These are phyloP conservation scores for Saussurea involucrata DNA, from an alignment of 129 eudicot genomes.

Conservation along the genomic window DNA sequence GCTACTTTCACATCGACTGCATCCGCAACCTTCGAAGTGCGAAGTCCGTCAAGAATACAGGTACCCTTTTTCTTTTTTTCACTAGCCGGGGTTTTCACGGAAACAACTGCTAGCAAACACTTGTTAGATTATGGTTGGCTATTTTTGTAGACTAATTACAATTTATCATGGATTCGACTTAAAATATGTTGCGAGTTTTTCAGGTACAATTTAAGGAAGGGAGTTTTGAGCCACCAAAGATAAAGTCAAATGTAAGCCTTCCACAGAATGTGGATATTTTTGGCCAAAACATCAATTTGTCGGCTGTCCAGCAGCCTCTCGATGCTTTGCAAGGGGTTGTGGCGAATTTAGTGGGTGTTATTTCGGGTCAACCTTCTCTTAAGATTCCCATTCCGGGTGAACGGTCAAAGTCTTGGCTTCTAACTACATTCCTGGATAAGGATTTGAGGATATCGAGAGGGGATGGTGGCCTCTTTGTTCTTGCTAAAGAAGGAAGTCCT, in stretches of 20 bases:
- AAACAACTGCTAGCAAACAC: no score
- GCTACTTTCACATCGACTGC: conserved; percentile 84
- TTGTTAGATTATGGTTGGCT: not conserved
- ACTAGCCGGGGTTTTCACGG: not conserved
- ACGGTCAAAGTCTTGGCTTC: conserved; percentile 77
- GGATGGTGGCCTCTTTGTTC: conserved; percentile 98
- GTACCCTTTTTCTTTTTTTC: conserved; percentile 30
- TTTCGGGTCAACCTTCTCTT: conserved; percentile 85
- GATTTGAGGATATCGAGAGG: conserved; percentile 95
- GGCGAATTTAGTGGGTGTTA: conserved; percentile 51
- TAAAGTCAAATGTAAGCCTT: conserved; percentile 76
- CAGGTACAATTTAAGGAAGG: conserved; percentile 97
- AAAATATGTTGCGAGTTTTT: conserved; percentile 3
- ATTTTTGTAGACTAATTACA: not conserved
- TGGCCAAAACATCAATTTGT: conserved; percentile 74
- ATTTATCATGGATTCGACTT: not conserved
- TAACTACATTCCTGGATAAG: conserved; percentile 78
- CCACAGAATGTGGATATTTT: conserved; percentile 73
- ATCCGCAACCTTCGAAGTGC: conserved; percentile 79
- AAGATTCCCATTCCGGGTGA: conserved; percentile 85
- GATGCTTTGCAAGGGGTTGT: conserved; percentile 62
- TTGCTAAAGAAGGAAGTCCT: conserved; percentile 90
- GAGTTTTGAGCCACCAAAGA: conserved; percentile 77
- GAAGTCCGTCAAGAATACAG: conserved; percentile 90
- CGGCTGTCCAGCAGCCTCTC: conserved; percentile 67